Evolutionary conservation across 2,329 filamentous ascomycete species (phyloP).

Genomic region (Tolypocladium tundrense): DNA sequence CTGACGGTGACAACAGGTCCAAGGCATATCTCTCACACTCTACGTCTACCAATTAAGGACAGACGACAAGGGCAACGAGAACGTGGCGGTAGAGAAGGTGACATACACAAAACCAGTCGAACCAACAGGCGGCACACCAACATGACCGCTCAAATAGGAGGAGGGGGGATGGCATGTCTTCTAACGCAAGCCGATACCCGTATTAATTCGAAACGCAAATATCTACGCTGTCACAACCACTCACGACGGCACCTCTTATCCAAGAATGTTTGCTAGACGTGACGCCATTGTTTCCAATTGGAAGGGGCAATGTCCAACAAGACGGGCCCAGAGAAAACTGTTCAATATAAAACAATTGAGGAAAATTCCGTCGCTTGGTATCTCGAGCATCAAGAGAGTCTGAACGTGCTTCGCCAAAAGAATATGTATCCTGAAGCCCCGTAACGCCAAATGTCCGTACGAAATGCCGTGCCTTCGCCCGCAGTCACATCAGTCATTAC

Average conservation of each 20-base stretch:
- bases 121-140: constrained; percentile 41
- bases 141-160: constrained; percentile 4
- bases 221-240: neutral
- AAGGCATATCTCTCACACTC: constrained; percentile 89
- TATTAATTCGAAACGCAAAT: constrained; percentile 1
- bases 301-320: constrained; percentile 10
- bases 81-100: constrained; percentile 76
- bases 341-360: constrained; percentile 15
- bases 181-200: constrained; percentile 16
- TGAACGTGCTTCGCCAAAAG: constrained; percentile 14
- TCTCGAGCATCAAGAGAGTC: constrained; percentile 20
- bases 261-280: neutral
- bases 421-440: constrained; percentile 9
- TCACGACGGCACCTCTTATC: neutral
- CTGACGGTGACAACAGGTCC: constrained; percentile 48
- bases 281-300: constrained; percentile 6
- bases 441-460: constrained; percentile 13
- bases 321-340: constrained; percentile 12
- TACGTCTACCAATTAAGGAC: constrained; percentile 87
- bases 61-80: constrained; percentile 66
- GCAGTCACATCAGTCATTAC: constrained; percentile 32
- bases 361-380: constrained; percentile 24
- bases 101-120: constrained; percentile 71
- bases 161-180: neutral
- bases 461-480: constrained; percentile 10